Evolutionary conservation across 495 filamentous ascomycete species (phyloP).

Genomic region (Lasiosphaeria miniovina): DNA sequence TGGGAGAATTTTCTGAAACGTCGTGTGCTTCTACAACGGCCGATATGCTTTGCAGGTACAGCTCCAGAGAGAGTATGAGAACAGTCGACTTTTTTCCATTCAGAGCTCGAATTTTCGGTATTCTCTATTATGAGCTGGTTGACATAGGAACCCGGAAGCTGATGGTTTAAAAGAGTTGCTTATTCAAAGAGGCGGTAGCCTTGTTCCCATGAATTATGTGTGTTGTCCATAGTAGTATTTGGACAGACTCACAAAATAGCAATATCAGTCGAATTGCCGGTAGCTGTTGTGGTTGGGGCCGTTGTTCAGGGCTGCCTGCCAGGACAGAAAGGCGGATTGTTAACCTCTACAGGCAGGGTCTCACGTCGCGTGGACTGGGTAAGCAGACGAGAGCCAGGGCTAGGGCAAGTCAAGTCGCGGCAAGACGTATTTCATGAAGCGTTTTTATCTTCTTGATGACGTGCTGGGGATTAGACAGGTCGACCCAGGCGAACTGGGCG

Average conservation of each 20-base stretch:
- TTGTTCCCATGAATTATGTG: not conserved
- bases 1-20: not conserved
- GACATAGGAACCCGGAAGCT: too few species aligned
- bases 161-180: not conserved
- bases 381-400: not conserved
- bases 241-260: not conserved
- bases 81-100: not conserved
- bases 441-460: conserved; percentile 17
- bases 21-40: not conserved
- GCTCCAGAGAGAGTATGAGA: not conserved
- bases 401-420: not conserved
- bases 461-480: conserved; percentile 25
- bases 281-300: not conserved
- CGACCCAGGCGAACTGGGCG: conserved; percentile 30
- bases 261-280: too few species aligned
- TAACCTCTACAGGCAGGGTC: not conserved
- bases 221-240: not conserved
- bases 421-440: conserved; percentile 14
- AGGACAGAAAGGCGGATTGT: not conserved
- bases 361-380: not conserved
- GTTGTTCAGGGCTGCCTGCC: not conserved
- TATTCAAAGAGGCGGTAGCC: not conserved
- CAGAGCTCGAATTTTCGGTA: not conserved
- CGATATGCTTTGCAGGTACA: not conserved
- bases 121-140: not conserved